Base-by-base conservation (phyloP, 768 basidiomycete species). In the Boletus vinaceobasis region DNA sequence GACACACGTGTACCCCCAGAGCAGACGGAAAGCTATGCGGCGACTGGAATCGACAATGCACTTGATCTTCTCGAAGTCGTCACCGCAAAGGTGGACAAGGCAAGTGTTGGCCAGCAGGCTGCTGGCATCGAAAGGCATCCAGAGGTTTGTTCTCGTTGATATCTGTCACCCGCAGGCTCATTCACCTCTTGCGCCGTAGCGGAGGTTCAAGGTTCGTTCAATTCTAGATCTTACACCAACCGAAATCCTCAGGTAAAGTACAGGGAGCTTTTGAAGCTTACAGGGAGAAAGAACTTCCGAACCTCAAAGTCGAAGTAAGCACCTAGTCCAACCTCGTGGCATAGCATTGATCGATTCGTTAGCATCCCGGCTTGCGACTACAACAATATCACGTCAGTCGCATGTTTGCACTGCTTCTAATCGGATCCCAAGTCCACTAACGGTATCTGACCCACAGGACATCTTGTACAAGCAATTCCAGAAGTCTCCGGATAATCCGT, bases 401-500 rank as follows among this genome's bases (percentile, higher is more conserved):
- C 19, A 52, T 33, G 5, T 35, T 45, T 42, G 9, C n/a, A 42
- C 50, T 1, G 40, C 55, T 32, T 50, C 26, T 39, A 7, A 43
- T 50, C 29, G 2, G 21, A 51, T 43, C 27, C 42, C 29, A 26
- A 19, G 33, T 27, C 14, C 26, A 23, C 48, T 67, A 14, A 60
- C 19, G 27, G 10, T 48, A 37, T 48, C 33, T 14, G 21, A 7
- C 33, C 8, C 50, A 59, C 66, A 93, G 83, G 94, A 98, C 56
- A 73, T 93, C 46, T 74, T 97, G 45, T 87, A 83, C 82, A 97
- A 96, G 73, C 85, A 92, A 70, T 98, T 98, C 84, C 91, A 97
- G 71, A 98, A 97, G 71, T 87, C 90, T 2, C 91, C 93, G 0
- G 94, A 97, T 58, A 97, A 97, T 71, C 90, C 94, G 93, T 95